A percentile compares a stretch with the other conserved stretches of the same genome.
Conservation (phyloP, 306 rosid genomes). For the Vigna hirtella region DNA sequence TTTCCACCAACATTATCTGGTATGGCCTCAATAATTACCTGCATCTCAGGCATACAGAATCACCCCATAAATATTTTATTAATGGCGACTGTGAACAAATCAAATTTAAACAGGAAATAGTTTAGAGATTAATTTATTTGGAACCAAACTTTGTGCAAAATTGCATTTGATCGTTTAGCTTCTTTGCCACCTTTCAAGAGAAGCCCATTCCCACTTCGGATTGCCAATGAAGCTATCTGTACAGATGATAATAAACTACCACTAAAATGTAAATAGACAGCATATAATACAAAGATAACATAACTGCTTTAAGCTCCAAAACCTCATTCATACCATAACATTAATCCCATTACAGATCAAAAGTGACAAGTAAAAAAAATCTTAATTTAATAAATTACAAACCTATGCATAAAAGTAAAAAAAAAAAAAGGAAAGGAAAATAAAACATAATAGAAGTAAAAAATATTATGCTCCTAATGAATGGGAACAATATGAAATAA, state of each 20-base stretch:
- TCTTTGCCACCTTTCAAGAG: constrained; percentile 99
- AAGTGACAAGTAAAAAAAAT: no score
- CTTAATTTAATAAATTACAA: background rate
- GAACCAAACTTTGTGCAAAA: constrained; percentile 81
- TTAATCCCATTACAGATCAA: background rate
- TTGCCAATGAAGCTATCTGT: constrained; percentile 97
- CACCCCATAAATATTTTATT: background rate
- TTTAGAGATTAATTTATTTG: constrained; percentile 38
- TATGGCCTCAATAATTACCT: constrained; percentile 89
- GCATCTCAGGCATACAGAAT: constrained; percentile 14
- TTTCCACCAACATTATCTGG: constrained; percentile 87
- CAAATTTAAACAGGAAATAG: constrained; percentile 9
- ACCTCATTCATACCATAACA: constrained; percentile 5
- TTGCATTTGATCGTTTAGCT: constrained; percentile 92
- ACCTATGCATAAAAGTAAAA: background rate
- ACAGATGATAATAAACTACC: constrained; percentile 43
- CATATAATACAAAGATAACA: constrained; percentile 12
- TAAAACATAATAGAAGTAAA: background rate
- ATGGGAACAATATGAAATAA: background rate
- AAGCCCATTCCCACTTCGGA: constrained; percentile 97
- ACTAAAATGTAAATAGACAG: constrained; percentile 41
- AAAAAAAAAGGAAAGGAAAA: background rate
- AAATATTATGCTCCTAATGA: background rate
- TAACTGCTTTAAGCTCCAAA: constrained; percentile 1
- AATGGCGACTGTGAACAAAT: constrained; percentile 4